Percentiles rank a stretch among this genome's conserved stretches.
Conservation (phyloP, 2,329 filamentous ascomycete species). For the Blastomyces emzantsi region DNA sequence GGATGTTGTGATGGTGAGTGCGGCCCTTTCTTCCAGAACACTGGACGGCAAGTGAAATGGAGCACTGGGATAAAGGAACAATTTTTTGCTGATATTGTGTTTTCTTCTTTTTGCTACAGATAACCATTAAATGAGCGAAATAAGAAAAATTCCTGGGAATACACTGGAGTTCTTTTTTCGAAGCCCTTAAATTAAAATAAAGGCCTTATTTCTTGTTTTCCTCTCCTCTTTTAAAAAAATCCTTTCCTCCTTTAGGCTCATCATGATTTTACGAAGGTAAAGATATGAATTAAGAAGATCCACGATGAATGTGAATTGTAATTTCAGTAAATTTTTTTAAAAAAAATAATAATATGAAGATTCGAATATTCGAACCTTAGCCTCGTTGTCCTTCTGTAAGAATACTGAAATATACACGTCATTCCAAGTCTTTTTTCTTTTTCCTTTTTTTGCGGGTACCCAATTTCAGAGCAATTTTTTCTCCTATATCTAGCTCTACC, state of each 20-base stretch:
- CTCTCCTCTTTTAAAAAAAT: background rate
- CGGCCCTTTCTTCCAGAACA: too few relatives aligned
- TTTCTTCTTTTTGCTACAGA: background rate
- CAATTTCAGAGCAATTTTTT: background rate
- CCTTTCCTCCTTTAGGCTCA: background rate
- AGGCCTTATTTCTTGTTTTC: constrained; percentile 5
- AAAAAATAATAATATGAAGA: background rate
- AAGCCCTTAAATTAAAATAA: constrained; percentile 4
- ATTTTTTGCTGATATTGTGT: background rate
- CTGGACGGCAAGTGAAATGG: background rate
- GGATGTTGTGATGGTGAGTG: constrained; percentile 10
- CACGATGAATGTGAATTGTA: background rate
- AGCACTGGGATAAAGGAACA: background rate
- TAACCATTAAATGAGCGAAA: constrained; percentile 7
- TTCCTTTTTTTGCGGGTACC: background rate
- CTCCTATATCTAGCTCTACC: background rate
- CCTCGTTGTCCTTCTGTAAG: background rate
- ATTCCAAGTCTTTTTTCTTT: background rate
- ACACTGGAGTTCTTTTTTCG: constrained; percentile 6
- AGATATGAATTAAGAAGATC: background rate
- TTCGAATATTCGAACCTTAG: background rate
- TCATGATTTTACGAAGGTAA: background rate
- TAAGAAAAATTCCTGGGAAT: constrained; percentile 3
- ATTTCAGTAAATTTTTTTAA: background rate
- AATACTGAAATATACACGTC: background rate